Base-by-base conservation (phyloP, 495 filamentous ascomycete genomes). In the Penicillium coffeae region DNA sequence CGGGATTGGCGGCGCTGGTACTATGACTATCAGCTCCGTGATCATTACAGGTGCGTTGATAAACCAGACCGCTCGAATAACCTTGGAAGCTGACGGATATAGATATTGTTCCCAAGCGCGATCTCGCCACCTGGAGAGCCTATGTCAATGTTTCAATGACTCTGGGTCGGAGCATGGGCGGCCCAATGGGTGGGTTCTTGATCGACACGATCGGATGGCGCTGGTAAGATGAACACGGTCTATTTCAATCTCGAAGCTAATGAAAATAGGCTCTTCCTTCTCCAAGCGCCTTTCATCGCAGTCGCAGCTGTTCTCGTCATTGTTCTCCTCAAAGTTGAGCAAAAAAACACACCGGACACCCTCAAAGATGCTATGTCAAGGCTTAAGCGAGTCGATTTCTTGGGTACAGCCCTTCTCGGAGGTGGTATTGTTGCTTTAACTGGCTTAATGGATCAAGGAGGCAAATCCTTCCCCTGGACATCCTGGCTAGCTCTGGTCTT, bases 121-220 rank as follows among this genome's bases (percentile, higher is more conserved):
- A 88, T n/a, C 70, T 86, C 0, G 85, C 82, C 7, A 65, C 72
- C 9, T 88, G 81, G 82, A 72, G 82, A 38, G 77, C 81, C 8
- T 86, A 84, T 58, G 70, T 86, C 18, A 87, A 88, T 48, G 72
- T 86, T 10, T 68, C 80, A 6, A 76, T 79, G 51, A 86, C 82
- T 0, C 68, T 79, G 2, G 84, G 84, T 8, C 74, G 85, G n/a
- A 80, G 76, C 46, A 46, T 83, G 10, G 84, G 85, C 3, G 84
- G 84, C 0, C 83, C 83, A 1, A 27, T 84, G 0, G 85, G 85
- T 1, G 85, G 85, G 0, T 80, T 71, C 52, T 60, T 88, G 9
- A 79, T 82, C 8, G 82, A 88, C 50, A 75, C 76, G 1, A 72
- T 86, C 20, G 82, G 83, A 42, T 87, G 84, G 84, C 68, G 84